Evolutionary conservation across 108 stramenopile genomes (phyloP).

Genomic region (Conticribra guillardii): DNA sequence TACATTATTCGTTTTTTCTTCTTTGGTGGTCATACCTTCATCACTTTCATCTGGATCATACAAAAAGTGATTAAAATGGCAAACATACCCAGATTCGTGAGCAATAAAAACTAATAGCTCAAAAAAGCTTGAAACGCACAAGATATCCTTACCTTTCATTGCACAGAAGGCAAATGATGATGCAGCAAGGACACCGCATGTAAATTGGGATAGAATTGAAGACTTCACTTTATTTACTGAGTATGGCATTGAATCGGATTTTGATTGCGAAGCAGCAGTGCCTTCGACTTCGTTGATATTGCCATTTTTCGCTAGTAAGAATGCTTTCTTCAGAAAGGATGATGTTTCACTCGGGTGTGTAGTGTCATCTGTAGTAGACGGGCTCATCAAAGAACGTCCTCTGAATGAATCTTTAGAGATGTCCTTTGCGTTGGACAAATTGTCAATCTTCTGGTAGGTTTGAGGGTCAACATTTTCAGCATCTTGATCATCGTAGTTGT

Average conservation of each 20-base stretch:
- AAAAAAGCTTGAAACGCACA: no score
- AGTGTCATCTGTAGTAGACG: constrained; percentile 15
- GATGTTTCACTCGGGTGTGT: constrained; percentile 9
- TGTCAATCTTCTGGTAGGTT: neutral
- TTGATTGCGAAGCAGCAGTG: constrained; percentile 4
- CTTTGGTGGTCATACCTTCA: neutral
- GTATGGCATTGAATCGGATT: constrained; percentile 10
- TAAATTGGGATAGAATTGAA: constrained; percentile 30
- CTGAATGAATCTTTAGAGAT: constrained; percentile 11
- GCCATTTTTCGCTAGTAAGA: constrained; percentile 10
- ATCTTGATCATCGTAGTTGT: constrained; percentile 4
- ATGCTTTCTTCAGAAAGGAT: constrained; percentile 20
- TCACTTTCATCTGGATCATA: no score
- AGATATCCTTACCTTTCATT: constrained; percentile 28
- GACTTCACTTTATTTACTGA: constrained; percentile 8
- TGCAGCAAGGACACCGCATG: constrained; percentile 33
- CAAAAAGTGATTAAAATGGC: no score
- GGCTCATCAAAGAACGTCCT: constrained; percentile 38
- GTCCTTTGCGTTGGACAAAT: neutral
- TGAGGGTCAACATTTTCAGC: constrained; percentile 16
- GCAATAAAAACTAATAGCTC: no score
- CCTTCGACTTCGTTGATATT: neutral
- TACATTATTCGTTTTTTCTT: neutral
- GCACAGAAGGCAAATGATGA: constrained; percentile 49
- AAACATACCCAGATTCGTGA: no score